Base-by-base conservation (phyloP, 768 basidiomycete genomes). In the Tubosaeta brunneosetosa region DNA sequence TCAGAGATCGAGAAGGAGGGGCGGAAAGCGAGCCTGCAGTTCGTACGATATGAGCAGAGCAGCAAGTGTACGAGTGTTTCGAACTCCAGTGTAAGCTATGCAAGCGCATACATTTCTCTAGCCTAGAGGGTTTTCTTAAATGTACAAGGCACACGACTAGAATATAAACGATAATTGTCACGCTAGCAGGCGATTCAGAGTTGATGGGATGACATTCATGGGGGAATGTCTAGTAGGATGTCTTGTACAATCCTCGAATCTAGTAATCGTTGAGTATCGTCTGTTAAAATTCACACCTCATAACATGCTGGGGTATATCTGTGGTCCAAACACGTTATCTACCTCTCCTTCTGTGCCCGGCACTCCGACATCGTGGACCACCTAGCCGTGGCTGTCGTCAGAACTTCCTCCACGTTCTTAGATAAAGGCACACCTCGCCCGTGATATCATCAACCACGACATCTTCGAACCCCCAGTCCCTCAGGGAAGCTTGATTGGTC, bases 11-110 rank as follows among this genome's bases (percentile, higher is more conserved):
- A 84, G 66, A 70, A 72, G 45, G 68, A 71, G 29, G 51, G 66
- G 43, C 63, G 52, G 53, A 59, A 54, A 26, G 46, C 56, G 57
- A 74, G 69, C 22, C 67, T 93, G 47, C 82, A 83, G 57, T 99
- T 92, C 84, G 91, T 97, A 22, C 76, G 86, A 59, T 99, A 99
- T 68, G 93, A 91, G 66, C 95, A 98, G 71, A 98, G 94, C 65
- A 88, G 84, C 63, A 74, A 78, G 51, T 93, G 90, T 63, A 58
- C 74, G 57, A 81, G 71, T 16, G 63, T 88, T 49, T 71, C 75
- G 44, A 91, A 94, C 67, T 91, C 88, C 32, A 97, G 95, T 64
- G 97, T 99, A 19, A 95, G 93, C 69, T 99, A 99, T 65, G 94
- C 94, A 8, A 95, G 94, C 66, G 97, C 86, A 29, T 93, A 84